phyloP scores from a whole-genome alignment of 225 moss, liverwort and hornwort genomes.

The Physcomitrium patens region DNA sequence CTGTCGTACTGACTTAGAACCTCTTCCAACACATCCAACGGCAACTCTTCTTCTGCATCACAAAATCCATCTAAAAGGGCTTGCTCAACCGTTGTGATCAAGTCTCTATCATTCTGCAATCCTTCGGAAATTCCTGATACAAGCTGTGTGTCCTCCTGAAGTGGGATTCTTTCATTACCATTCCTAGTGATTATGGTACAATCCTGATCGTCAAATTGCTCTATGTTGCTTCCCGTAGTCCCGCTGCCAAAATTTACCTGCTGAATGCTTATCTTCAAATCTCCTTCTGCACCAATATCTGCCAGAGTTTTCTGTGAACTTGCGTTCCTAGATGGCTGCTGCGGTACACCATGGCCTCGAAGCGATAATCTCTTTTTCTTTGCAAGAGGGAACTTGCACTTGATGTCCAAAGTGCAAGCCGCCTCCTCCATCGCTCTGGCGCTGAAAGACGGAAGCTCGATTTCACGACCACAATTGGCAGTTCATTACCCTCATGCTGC shows the following conservation, averaged over 20 bases:
- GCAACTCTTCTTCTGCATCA: constrained; percentile 38
- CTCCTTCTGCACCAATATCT: constrained; percentile 15
- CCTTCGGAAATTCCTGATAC: constrained; percentile 21
- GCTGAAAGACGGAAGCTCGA: constrained; percentile 5
- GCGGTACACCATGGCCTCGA: constrained; percentile 19
- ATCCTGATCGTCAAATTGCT: constrained; percentile 15
- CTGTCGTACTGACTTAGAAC: constrained; percentile 55
- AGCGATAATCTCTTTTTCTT: constrained; percentile 55
- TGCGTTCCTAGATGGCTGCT: constrained; percentile 13
- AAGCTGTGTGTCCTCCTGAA: not conserved
- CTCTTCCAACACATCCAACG: constrained; percentile 47
- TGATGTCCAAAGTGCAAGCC: constrained; percentile 19
- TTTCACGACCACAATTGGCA: not conserved
- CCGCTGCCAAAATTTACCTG: constrained; percentile 15
- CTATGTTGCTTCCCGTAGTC: not conserved
- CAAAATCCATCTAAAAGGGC: constrained; percentile 29
- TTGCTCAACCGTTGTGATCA: not conserved
- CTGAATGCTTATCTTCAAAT: constrained; percentile 23
- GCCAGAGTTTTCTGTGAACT: constrained; percentile 1
- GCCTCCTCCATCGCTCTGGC: constrained; percentile 33
- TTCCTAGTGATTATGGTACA: not conserved
- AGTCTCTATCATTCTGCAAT: constrained; percentile 7
- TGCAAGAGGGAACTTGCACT: constrained; percentile 18
- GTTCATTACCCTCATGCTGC: constrained; percentile 13
- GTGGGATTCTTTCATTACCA: not conserved